A percentile compares a stretch with the other conserved stretches of the same genome.
These are phyloP conservation scores for Globisporangium ultimum DNA, from an alignment of 352 stramenopile genomes.

Conservation along the genomic window DNA sequence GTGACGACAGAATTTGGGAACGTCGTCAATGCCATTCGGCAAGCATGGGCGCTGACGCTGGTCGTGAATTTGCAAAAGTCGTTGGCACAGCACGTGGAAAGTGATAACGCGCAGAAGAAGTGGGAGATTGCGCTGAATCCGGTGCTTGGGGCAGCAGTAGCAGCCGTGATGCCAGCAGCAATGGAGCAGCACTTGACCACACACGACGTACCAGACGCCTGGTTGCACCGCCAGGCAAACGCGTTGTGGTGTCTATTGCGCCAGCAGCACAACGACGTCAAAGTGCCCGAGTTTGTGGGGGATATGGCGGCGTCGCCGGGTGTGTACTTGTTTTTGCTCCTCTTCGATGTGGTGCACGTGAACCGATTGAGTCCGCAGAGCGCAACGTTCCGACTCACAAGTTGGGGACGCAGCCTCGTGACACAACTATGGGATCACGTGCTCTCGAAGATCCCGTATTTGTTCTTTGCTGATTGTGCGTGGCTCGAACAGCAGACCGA, in stretches of 20 bases:
- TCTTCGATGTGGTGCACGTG: constrained; percentile 45
- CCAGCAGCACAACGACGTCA: not conserved
- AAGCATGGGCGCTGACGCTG: no score
- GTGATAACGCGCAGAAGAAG: no score
- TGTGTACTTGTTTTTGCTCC: constrained; percentile 45
- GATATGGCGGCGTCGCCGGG: constrained; percentile 22
- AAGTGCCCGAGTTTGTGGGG: not conserved
- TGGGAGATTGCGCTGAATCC: no score
- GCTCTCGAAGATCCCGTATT: constrained; percentile 47
- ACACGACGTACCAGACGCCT: not conserved
- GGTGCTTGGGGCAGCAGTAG: no score
- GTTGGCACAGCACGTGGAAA: no score
- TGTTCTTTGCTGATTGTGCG: constrained; percentile 62
- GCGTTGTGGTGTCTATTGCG: constrained; percentile 23
- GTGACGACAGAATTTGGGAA: no score
- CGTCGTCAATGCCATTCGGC: no score
- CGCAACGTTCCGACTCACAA: constrained; percentile 40
- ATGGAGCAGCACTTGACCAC: not conserved
- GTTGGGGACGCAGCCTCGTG: constrained; percentile 36
- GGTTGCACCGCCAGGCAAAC: constrained; percentile 20
- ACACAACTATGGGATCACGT: constrained; percentile 38
- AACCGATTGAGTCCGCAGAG: constrained; percentile 17
- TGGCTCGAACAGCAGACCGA: constrained; percentile 58
- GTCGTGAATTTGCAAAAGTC: no score
- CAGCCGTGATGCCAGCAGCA: not conserved